phyloP scores from a whole-genome alignment of 1,284 basidiomycete genomes.

The Cryptococcus sp. region DNA sequence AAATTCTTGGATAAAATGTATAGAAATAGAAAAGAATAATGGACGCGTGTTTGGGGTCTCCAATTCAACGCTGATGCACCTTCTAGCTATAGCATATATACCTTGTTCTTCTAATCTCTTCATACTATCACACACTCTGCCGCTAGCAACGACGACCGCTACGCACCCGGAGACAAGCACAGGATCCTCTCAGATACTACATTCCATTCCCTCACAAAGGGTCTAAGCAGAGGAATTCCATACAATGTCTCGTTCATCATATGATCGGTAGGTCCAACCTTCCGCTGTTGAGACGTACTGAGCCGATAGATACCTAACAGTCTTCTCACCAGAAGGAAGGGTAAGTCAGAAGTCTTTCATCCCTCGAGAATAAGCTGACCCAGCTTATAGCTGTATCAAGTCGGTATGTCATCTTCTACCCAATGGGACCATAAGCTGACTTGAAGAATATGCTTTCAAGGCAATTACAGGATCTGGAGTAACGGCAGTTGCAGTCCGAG shows the following conservation, averaged over 20 bases:
- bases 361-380: neutral
- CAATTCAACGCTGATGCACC: neutral
- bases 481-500: slow-evolving; percentile 86
- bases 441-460: slow-evolving; percentile 96
- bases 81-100: no score
- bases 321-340: slow-evolving; percentile 52
- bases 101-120: no score
- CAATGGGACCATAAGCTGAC: neutral
- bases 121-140: no score
- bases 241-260: slow-evolving; percentile 45
- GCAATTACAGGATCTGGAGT: slow-evolving; percentile 96
- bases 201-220: no score
- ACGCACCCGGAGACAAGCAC: no score
- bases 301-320: slow-evolving; percentile 49
- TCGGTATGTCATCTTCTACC: slow-evolving; percentile 61
- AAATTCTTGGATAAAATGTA: slow-evolving; percentile 1
- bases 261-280: slow-evolving; percentile 37
- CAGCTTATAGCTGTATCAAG: slow-evolving; percentile 66
- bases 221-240: neutral
- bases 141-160: no score
- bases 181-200: no score
- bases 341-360: slow-evolving; percentile 20
- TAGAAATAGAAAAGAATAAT: neutral
- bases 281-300: neutral
- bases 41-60: neutral